These are phyloP conservation scores for Teunomyces cretensis DNA, from an alignment of 805 yeast species.

Conservation along the genomic window DNA sequence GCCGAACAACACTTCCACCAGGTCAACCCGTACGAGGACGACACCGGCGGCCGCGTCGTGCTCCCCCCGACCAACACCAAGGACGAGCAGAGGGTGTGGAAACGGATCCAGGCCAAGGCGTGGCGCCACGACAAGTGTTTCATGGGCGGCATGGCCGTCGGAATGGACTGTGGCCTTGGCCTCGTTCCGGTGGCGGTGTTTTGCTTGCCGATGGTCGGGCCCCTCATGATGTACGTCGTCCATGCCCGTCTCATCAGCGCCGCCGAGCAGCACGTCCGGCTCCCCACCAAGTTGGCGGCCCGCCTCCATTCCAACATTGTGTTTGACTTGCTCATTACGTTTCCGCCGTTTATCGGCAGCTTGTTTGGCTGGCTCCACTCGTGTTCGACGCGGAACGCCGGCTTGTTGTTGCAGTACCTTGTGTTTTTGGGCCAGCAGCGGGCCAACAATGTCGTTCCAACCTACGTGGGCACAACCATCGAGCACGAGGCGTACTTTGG, in stretches of 20 bases:
- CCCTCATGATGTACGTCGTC: constrained; percentile 72
- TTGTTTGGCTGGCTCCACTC: constrained; percentile 78
- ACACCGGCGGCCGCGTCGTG: constrained; percentile 58
- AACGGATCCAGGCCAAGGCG: constrained; percentile 68
- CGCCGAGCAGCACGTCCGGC: constrained; percentile 55
- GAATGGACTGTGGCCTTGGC: constrained; percentile 75
- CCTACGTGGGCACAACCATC: constrained; percentile 4
- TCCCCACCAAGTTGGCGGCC: constrained; percentile 61
- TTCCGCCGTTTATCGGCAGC: constrained; percentile 80
- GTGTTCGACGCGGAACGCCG: constrained; percentile 89
- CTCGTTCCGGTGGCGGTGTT: constrained; percentile 70
- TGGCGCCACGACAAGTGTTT: constrained; percentile 87
- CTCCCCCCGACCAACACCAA: constrained; percentile 53
- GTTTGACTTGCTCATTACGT: constrained; percentile 69
- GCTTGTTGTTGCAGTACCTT: constrained; percentile 53
- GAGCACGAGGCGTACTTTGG: not conserved
- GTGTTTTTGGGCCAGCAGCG: constrained; percentile 15
- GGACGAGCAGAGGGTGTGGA: constrained; percentile 69
- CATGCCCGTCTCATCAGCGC: constrained; percentile 65
- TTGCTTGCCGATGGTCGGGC: constrained; percentile 78
- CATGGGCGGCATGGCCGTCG: constrained; percentile 66
- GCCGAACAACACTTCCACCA: constrained; percentile 66
- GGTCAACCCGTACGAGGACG: constrained; percentile 65
- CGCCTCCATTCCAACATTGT: constrained; percentile 75
- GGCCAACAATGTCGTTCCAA: constrained; percentile 8